Evolutionary conservation across 257 asterid genomes (phyloP), one percentile per base, ranked within the genome.

Genomic region (Solanum lycopersicoides): DNA sequence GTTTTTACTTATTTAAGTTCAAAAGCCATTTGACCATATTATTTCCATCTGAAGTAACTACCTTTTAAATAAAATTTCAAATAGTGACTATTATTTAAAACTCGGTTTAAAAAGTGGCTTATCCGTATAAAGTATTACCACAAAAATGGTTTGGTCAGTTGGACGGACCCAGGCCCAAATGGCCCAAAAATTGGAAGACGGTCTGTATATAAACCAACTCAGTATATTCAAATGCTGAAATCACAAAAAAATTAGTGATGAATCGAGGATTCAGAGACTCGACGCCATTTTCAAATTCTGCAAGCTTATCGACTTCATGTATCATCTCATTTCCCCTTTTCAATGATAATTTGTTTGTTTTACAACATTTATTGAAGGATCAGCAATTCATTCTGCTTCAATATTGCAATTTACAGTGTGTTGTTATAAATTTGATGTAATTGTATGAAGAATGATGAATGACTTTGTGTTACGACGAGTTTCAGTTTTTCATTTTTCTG

Each of bases 271-370:
- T 66, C 91, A 88, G 90, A 76, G 94, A 91, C 83, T 79, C 93
- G 28, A 89, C 90, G 37, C 89, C 93, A 86, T 77, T 84, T 32
- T 86, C 89, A 32, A 83, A 86, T 83, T 12, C 77, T 89, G 88
- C 95, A 23, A 89, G 74, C 87, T 77, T 47, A 59, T 91, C 94
- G 45, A 89, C 44, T 88, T 89, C 92, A 86, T 89, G 94, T 92
- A 59, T 16, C 84, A 74, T 56, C 75, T 47, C 28, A 21, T 53
- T 56, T 63, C 7, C 42, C 2, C 25, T 15, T 74, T 21, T 21
- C 45, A 5, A 4, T 2, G 44, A 32, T 10, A 9, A 10, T 21
- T 12, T 5, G 23, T 20, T 73, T 35, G 16, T 74, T 5, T 74
- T 74, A 21, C 50, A 74, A 18, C 45, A 72, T 20, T n/a, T 16